Percentiles rank a stretch among this genome's conserved stretches.
These are phyloP conservation scores for Aspergillus diversus DNA, from an alignment of 495 filamentous ascomycete species.

Conservation along the genomic window DNA sequence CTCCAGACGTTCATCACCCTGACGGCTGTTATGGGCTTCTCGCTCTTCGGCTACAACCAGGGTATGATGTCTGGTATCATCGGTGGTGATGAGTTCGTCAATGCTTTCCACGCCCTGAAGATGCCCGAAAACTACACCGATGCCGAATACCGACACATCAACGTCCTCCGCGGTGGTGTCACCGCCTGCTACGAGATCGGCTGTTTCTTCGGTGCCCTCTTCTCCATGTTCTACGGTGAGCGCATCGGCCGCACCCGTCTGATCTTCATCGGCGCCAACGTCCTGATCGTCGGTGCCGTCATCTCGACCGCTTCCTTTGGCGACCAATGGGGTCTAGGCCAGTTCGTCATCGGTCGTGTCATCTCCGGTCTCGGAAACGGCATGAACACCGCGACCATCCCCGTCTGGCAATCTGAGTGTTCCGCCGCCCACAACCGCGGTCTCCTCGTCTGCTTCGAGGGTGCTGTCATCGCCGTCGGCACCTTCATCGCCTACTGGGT, in stretches of 20 bases:
- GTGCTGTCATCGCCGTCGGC: constrained; percentile 78
- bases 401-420: constrained; percentile 78
- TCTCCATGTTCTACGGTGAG: constrained; percentile 70
- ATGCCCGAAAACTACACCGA: constrained; percentile 17
- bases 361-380: constrained; percentile 76
- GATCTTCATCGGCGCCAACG: constrained; percentile 62
- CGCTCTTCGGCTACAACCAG: constrained; percentile 75
- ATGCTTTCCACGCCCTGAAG: constrained; percentile 64
- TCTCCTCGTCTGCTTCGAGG: constrained; percentile 81
- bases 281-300: constrained; percentile 76
- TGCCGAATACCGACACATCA: constrained; percentile 44
- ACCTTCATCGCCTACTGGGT: constrained; percentile 80
- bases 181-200: constrained; percentile 82
- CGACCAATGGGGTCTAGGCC: constrained; percentile 51
- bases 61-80: constrained; percentile 81
- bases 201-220: constrained; percentile 75
- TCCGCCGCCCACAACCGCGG: constrained; percentile 73
- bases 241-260: constrained; percentile 64
- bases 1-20: constrained; percentile 44
- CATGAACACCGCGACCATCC: constrained; percentile 75
- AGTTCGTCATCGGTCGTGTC: constrained; percentile 74
- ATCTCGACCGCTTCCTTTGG: constrained; percentile 64
- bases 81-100: constrained; percentile 66
- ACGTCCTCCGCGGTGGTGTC: constrained; percentile 76
- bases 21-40: constrained; percentile 61